Evolutionary conservation across 768 basidiomycete species (phyloP), one percentile per base, ranked within the genome.

Genomic region (Kwoniella newhampshirensis): DNA sequence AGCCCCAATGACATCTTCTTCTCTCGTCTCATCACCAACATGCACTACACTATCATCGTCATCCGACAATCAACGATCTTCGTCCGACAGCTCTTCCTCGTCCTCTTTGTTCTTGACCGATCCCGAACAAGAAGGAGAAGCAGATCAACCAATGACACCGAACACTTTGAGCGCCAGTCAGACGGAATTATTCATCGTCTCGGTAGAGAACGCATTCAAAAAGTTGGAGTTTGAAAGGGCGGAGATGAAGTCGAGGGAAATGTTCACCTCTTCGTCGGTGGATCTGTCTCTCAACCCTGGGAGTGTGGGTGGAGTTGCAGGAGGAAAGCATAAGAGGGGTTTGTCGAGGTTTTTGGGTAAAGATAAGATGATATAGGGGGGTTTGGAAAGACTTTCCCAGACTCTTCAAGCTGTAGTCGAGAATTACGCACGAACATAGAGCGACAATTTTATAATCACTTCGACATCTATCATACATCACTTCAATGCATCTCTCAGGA

Each of bases 121-220:
- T 32, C 32, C 32, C 32, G 32, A 32, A 32, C 32, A 32, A 32
- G 32, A 32, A 6, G 15, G 40, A 32, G 32, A 32, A 6, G 15
- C 39, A 18, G 46, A 49, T 36, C 40, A 44, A 23, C 46, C 46
- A 8, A 37, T 36, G 1, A 57, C 55, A 4, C 46, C 46, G 3
- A 43, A 8, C 17, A 21, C 56, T 7, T 20, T 58, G 18, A 58
- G 47, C 43, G 49, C 48, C 11, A 58, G 56, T 46, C 56, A 58
- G 32, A 58, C 49, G 15, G 56, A 58, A 36, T 51, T 43, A 23
- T 58, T 58, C 50, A 15, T 58, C 9, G 23, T 18, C 1, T 58
- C 56, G 3, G 56, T 58, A 12, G 56, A 58, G 44, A 51, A 43
- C 26, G 56, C 56, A 15, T 58, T 58, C 32, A 58, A 39, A 49